Base-by-base conservation (phyloP, 2,329 filamentous ascomycete genomes). In the Venturia effusa region DNA sequence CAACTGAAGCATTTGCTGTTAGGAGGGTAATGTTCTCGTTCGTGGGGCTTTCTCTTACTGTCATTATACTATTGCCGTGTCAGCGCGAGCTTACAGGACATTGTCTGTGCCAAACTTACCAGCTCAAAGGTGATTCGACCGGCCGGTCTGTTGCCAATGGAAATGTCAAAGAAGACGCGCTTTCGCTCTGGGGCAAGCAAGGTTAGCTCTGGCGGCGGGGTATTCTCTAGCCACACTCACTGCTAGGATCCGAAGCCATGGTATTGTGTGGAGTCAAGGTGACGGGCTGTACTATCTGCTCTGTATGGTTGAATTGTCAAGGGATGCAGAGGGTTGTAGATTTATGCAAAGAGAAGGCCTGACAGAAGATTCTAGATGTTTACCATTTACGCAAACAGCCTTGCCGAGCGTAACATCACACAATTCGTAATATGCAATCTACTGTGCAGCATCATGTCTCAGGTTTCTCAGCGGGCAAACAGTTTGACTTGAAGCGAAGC, bases 91-190 rank as follows among this genome's bases (percentile, higher is more conserved):
- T 66, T 63, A 43, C 51, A 32, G 60, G n/a, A 27, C 63, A n/a
- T 55, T 39, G 15, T 1, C 32, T 22, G n/a, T 22, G 24, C 2
- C 40, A 4, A 51, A 39, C 83, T 73, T 76, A 86, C 84, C 68
- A 99, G 85, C 80, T 96, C 91, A 77, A 99, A 93, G 67, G 84
- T 86, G 74, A 99, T 81, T 68, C 93, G 88, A 66, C 92, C 92
- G 66, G 85, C 83, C 54, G 84, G 79, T 70, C 85, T 83, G 65
- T 84, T 83, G 73, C 89, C 92, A 73, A 97, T 88, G 67, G 86
- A 81, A 74, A 99, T 87, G 80, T 97, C 92, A 76, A 99, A 97
- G 81, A 88, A 99, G 79, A 96, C 92, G 70, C 89, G 87, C 74
- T 85, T 85, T 72, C 89, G 88, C 74, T 81, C 81, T 80, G 74